A percentile compares a stretch with the other conserved stretches of the same genome.
phyloP scores from a whole-genome alignment of 2,329 filamentous ascomycete genomes.

The Sclerotinia spermophila region DNA sequence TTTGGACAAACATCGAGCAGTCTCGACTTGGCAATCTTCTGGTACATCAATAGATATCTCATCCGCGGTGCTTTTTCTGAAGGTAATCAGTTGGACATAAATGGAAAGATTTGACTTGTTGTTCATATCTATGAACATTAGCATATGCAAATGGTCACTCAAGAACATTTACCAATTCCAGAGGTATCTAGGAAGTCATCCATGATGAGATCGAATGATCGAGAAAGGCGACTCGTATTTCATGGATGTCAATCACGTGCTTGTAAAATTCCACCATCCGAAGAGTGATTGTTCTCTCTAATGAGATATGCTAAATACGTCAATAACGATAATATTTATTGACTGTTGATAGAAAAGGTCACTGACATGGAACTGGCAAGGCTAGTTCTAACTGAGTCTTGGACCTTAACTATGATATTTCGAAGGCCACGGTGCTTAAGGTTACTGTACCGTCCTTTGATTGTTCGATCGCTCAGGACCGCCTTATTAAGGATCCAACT shows the following conservation, averaged over 20 bases:
- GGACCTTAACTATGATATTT: background rate
- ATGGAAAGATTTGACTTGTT: slow-evolving; percentile 20
- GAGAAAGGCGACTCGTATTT: background rate
- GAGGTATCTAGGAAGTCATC: slow-evolving; percentile 16
- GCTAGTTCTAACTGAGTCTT: background rate
- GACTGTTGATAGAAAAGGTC: background rate
- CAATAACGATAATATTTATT: background rate
- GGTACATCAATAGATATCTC: slow-evolving; percentile 9
- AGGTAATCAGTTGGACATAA: slow-evolving; percentile 22
- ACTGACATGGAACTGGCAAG: background rate
- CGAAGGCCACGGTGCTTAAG: background rate
- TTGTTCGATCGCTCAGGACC: background rate
- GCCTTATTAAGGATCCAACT: background rate
- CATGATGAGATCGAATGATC: slow-evolving; percentile 1
- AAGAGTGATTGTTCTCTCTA: background rate
- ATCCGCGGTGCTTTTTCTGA: slow-evolving; percentile 18
- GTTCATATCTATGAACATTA: slow-evolving; percentile 23
- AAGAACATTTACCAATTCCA: slow-evolving; percentile 17
- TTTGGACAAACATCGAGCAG: background rate
- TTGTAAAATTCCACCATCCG: background rate
- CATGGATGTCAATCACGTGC: slow-evolving; percentile 2
- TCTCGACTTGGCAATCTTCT: slow-evolving; percentile 9
- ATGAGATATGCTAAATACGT: background rate
- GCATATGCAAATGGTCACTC: background rate
- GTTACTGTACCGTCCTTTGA: background rate